These are phyloP conservation scores for Gymnopus androsaceus DNA, from an alignment of 1,284 basidiomycete genomes.

Conservation along the genomic window DNA sequence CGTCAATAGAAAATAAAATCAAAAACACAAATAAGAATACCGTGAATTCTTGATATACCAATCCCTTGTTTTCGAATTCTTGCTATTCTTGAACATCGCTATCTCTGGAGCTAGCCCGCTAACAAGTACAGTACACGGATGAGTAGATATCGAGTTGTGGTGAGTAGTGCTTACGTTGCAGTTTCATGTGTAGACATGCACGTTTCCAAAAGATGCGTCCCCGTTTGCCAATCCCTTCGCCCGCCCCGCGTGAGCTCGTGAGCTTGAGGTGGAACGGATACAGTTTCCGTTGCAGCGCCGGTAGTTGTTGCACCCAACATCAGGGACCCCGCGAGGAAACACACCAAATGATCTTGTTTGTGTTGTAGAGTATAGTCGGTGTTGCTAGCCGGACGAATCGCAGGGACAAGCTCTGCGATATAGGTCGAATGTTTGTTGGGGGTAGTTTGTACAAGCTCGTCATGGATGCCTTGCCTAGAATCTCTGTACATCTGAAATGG, in stretches of 20 bases:
- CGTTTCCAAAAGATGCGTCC: slow-evolving; percentile 74
- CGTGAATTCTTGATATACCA: slow-evolving; percentile 68
- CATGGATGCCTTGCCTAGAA: slow-evolving; percentile 76
- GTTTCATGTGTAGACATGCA: slow-evolving; percentile 17
- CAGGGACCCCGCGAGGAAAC: slow-evolving; percentile 73
- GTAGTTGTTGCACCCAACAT: slow-evolving; percentile 69
- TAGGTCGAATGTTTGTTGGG: slow-evolving; percentile 58
- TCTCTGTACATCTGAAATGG: slow-evolving; percentile 72
- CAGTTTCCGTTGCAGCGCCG: slow-evolving; percentile 38
- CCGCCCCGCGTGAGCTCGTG: slow-evolving; percentile 53
- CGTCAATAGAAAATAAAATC: background rate
- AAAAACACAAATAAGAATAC: slow-evolving; percentile 24
- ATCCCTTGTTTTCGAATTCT: slow-evolving; percentile 42
- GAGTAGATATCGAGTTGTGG: slow-evolving; percentile 63
- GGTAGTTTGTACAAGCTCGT: slow-evolving; percentile 64
- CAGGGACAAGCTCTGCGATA: slow-evolving; percentile 67
- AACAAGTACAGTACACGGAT: slow-evolving; percentile 43
- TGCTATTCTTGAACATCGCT: slow-evolving; percentile 52
- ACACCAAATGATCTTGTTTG: slow-evolving; percentile 35
- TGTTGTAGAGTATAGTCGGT: slow-evolving; percentile 1
- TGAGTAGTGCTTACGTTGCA: slow-evolving; percentile 54
- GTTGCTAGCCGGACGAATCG: slow-evolving; percentile 5
- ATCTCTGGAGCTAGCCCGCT: slow-evolving; percentile 66
- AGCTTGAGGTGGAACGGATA: slow-evolving; percentile 56
- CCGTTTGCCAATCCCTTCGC: slow-evolving; percentile 78